Evolutionary conservation across 2,329 filamentous ascomycete species (phyloP), one percentile per base, ranked within the genome.

Genomic region (Pestalotiopsis fici): DNA sequence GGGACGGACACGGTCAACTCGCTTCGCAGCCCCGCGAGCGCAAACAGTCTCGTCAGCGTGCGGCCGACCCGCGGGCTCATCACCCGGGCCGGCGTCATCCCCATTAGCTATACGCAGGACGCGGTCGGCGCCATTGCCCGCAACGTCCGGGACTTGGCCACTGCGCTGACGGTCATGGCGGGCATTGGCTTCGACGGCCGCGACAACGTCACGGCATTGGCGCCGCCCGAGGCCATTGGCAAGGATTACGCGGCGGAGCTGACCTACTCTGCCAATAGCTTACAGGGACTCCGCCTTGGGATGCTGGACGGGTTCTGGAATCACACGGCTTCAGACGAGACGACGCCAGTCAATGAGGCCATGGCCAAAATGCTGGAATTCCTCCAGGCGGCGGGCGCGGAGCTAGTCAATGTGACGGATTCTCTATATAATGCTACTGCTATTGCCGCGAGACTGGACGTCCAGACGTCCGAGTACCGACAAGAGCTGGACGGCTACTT

Each of bases 1-100:
- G 88, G 88, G 0, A 88, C 86, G 1, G 87, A 90, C 70, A 89
- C 88, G 0, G 86, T 91, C 64, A 91, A 91, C 73, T 89, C 86
- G 6, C 77, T 91, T 9, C 81, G 87, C 18, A 90, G 85, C 65
- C 89, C 89, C 0, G 88, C 89, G 13, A 88, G 85, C 56, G 88
- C 88, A 3, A 90, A 89, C 69, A 84, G 83, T 13, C 77, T 91
- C 23, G 88, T 88, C 69, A 89, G 88, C 69, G 82, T 90, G 65
- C 80, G 88, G 25, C 88, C 89, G 3, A 88, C 86, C 0, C 74
- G 81, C 35, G 87, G 87, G 0, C 71, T 86, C n/a, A 78, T 90
- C 15, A 83, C 83, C 0, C 74, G 82, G 7, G 74, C 76, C 0
- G 87, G 87, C 0, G 81, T 89, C 35, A 81, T 90, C 3, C 87